Base-by-base conservation (phyloP, 352 stramenopile species). In the Hyphochytrium catenoides region DNA sequence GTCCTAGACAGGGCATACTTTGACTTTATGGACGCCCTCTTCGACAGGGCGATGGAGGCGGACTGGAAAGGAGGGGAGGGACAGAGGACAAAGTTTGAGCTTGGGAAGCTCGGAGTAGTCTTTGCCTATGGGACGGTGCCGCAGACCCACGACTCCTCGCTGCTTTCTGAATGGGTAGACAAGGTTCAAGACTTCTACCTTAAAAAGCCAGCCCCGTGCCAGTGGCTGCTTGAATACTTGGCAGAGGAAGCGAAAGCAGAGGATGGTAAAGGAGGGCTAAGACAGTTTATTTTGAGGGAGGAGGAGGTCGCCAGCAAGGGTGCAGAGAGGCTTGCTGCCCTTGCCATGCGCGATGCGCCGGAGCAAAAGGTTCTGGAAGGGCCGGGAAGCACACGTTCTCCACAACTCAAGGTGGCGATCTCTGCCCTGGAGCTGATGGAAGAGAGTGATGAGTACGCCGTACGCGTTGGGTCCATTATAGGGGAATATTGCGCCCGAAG, bases 81-180 rank as follows among this genome's bases (percentile, higher is more conserved):
- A 1, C 27, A 26, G 50, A 44, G 8, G 39, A 51, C 24, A 54
- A 57, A 29, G 58, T 35, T 41, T 54, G 52, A 39, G 53, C 50
- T 36, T 5, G 36, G 47, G 3, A 37, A 24, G 25, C 5, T 37
- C 5, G 2, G 32, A 37, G 17, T 5, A 8, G 70, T 67, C 34
- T 85, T 83, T 45, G 67, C 81, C 3, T 85, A 83, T 41, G 71
- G 71, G 15, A 85, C 71, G 8, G 35, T 83, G 17, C 82, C 62
- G 68, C 71, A 83, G 47, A 66, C 54, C n/a, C 62, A 61, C 1
- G 54, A 81, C 39, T 51, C 77, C 3, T 54, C 51, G 11, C 62
- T 63, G 14, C 54, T 83, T n/a, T 43, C 74, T 11, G 61, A 67
- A 44, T 85, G 71, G 71, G 63, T 57, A 31, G 47, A 57, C 0